Evolutionary conservation across 2,329 filamentous ascomycete species (phyloP).

Genomic region (Escovopsis sp.): DNA sequence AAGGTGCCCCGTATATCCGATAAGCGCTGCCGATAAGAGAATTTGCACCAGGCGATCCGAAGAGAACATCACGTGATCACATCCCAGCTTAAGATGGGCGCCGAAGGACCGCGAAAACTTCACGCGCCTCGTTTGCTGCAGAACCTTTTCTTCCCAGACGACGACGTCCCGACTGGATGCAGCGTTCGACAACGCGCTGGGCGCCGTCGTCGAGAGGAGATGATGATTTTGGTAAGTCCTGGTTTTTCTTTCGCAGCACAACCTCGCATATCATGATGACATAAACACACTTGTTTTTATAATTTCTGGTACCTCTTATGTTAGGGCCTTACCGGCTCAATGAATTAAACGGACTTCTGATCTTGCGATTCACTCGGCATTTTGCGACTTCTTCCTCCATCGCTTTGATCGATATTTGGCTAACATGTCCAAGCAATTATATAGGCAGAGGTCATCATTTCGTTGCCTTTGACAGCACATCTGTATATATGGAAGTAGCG

Average conservation of each 20-base stretch:
- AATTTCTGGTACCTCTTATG: constrained; percentile 98
- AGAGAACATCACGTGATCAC: constrained; percentile 1
- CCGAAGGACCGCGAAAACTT: neutral
- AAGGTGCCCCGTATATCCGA: too few relatives aligned
- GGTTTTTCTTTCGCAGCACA: constrained; percentile 2
- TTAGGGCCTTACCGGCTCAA: constrained; percentile 53
- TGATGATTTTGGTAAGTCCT: constrained; percentile 19
- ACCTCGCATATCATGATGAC: constrained; percentile 51
- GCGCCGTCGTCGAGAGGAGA: neutral
- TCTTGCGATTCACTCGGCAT: constrained; percentile 8
- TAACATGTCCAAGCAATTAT: neutral
- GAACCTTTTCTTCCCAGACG: neutral
- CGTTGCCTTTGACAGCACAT: neutral
- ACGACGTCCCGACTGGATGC: neutral
- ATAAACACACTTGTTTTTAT: constrained; percentile 36
- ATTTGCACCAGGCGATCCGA: too few relatives aligned
- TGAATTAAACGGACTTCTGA: constrained; percentile 88
- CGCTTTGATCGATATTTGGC: neutral
- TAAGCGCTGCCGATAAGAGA: too few relatives aligned
- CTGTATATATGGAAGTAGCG: constrained; percentile 3
- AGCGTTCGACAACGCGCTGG: neutral
- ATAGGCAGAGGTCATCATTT: neutral
- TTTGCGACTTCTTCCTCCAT: neutral
- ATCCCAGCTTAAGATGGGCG: neutral
- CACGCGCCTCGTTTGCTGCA: neutral